Base-by-base conservation (phyloP, 208 protist genomes). In the Crithidia brevicula region DNA sequence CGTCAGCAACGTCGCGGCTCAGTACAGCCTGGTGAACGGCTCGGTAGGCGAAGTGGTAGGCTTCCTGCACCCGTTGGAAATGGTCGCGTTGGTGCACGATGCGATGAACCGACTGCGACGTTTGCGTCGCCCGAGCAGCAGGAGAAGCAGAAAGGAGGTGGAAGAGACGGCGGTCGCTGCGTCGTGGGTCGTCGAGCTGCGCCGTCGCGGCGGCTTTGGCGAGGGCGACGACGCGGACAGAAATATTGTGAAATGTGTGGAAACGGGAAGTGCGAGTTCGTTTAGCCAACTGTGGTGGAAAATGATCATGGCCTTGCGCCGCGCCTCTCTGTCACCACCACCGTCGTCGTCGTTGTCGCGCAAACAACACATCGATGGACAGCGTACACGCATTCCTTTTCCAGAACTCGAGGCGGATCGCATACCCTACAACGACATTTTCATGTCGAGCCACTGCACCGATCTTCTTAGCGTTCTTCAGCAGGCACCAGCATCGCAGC, bases 41-140 rank as follows among this genome's bases (percentile, higher is more conserved):
- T 79, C 72, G 15, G 80, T 92, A 7, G 88, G 85, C 3, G 75
- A 82, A 30, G 85, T 96, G 9, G 71, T 66, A 0, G 87, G 85
- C n/a, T 96, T 96, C 72, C 43, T 92, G 27, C 81, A 90, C 62
- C 85, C 88, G 5, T 50, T 90, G n/a, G 85, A 94, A 62, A 58
- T 90, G 53, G 33, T 83, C 13, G 80, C 81, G 25, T 52, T 94
- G 28, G 68, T 84, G 36, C 22, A 90, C 40, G 73, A 23, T 33
- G 18, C 38, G 4, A 47, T 60, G 54, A n/a, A 65, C 54, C 7
- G 72, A 51, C 46, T 61, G 67, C 33, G 72, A 77, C 51, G 58
- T 49, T 8, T 27, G 13, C 57, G 22, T 47, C 42, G 42, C 42
- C 5, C 4, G 42, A n/a, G 42, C 42, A n/a, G 16, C 42, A n/a